Base-by-base conservation (phyloP, 148 eudicot species). In the Camellia lanceoleosa region DNA sequence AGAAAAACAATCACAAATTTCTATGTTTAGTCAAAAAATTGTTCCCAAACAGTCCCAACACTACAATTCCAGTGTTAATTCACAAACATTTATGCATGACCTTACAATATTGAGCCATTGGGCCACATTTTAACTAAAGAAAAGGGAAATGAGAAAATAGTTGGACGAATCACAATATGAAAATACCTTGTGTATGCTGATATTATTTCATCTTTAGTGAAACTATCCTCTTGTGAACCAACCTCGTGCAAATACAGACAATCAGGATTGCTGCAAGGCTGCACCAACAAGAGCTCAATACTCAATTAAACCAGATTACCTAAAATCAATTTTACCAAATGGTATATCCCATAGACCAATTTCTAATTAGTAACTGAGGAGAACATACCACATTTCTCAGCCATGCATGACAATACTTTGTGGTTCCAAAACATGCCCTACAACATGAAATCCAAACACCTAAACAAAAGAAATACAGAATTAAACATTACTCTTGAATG, bases 351-450 rank as follows among this genome's bases (percentile, higher is more conserved):
- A 66, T 59, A 54, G 47, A 78, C 23, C 44, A 52, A 71, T 61
- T 56, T 78, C 73, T 51, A 69, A 77, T 30, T 3, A 16, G 4
- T 58, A 80, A 73, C 38, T 70, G 42, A 30, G 64, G 55, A 54
- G 54, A 80, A 15, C 89, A 80, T 96, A 96, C 99, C 97, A 85
- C 84, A 78, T 90, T 96, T 81, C 97, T 89, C 85, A 96, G 88
- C 99, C 99, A 94, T 78, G 98, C 89, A 86, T 96, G 99, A 85
- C 99, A 96, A 77, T 96, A 96, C 85, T 96, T 96, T 55, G 98
- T 96, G 60, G 99, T 96, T 79, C 99, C 99, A 88, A 96, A 96
- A 85, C 98, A 91, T 55, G 97, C 99, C 90, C 98, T 96, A 88
- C 68, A 80, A 79, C 60, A 80, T n/a, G 52, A n/a, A 61, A 51